Base-by-base conservation (phyloP, 2,329 filamentous ascomycete genomes). In the Phaeosphaeriaceae sp. region DNA sequence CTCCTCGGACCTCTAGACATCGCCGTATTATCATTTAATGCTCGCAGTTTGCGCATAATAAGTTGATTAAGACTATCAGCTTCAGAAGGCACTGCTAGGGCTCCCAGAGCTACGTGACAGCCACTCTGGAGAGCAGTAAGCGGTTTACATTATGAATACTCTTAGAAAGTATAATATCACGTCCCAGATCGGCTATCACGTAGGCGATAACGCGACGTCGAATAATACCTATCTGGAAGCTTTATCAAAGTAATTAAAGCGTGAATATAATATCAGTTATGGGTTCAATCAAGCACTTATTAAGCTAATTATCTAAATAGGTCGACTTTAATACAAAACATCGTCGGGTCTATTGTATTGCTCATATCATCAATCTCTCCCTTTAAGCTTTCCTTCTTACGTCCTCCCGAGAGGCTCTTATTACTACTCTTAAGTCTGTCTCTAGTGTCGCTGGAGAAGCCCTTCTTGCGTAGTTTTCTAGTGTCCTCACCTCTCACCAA, bases 71-170 rank as follows among this genome's bases (percentile, higher is more conserved):
- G 18, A 48, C 12, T 37, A 42, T 32, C 20, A 42, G 11, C 39
- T 48, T 18, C n/a, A 42, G 34, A 48, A 43, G 33, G 46, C 46
- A 17, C 32, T 48, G 9, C 39, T 48, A 42, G 46, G 46, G 30
- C 38, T 48, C 15, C 30, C 7, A 37, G 46, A 48, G 23, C 37
- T 17, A 18, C 18, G 12, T 34, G 8, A 43, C 32, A 28, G 30
- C 30, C 16, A 48, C 23, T 42, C 29, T 18, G 16, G 46, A 42
- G 21, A 48, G 20, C 15, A 41, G 21, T 21, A 48, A 43, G 46
- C 33, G 30, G 3, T 13, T 7, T 30, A 36, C 12, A 35, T 48
- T 30, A 17, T 42, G 7, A 12, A 43, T 3, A 20, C 29, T 28
- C 38, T 48, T 37, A 30, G 29, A 16, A 26, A 42, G 13, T 42